Conservation (phyloP, 2,329 filamentous ascomycete genomes). For the Penicillium sclerotigenum region DNA sequence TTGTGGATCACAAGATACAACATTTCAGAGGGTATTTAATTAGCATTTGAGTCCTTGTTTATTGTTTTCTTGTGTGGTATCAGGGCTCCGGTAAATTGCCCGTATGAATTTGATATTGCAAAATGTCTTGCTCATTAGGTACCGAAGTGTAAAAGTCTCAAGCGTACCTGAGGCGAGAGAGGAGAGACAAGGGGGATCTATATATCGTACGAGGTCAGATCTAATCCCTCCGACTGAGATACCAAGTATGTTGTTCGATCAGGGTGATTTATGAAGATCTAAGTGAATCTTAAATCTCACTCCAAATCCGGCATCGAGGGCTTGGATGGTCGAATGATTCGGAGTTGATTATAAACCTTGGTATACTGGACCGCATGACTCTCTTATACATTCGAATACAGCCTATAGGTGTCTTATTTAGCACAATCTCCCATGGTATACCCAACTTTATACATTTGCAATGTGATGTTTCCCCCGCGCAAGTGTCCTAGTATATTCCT, state of each 20-base stretch:
- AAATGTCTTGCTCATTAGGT: neutral
- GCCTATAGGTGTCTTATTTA: neutral
- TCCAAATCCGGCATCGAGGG: neutral
- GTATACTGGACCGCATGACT: neutral
- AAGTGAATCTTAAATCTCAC: neutral
- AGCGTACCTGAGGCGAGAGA: neutral
- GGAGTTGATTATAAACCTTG: constrained; percentile 14
- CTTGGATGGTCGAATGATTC: constrained; percentile 1
- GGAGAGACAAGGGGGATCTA: neutral
- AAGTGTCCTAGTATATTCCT: neutral
- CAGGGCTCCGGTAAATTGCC: neutral
- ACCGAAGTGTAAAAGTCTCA: too few species aligned
- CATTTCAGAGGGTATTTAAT: too few species aligned
- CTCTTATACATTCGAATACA: neutral
- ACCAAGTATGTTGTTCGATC: constrained; percentile 3
- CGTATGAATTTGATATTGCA: neutral
- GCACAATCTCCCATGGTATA: neutral
- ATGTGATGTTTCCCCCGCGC: neutral
- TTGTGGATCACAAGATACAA: neutral
- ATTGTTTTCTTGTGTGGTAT: neutral
- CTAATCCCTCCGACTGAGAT: constrained; percentile 7
- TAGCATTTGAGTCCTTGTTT: too few species aligned
- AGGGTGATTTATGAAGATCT: neutral
- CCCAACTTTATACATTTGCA: neutral
- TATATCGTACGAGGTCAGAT: constrained; percentile 16